Percentiles rank a stretch among this genome's conserved stretches.
Evolutionary conservation across 176 grass and related monocot genomes (phyloP).

Genomic region (Otatea glauca): DNA sequence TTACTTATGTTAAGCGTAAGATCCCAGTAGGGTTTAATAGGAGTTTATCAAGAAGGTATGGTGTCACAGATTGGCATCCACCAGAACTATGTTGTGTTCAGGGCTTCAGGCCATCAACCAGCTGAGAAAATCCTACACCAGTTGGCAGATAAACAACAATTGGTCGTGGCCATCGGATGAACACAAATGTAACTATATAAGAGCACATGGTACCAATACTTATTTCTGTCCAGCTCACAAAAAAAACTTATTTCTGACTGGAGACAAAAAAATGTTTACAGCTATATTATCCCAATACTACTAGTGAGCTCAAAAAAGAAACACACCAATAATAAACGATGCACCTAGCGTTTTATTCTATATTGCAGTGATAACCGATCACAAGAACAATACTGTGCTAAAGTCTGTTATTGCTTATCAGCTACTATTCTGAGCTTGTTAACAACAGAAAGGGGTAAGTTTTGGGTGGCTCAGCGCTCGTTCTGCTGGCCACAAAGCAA

Average conservation of each 20-base stretch:
- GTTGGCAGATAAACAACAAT: neutral
- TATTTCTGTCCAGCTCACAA: no score
- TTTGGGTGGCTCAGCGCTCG: neutral
- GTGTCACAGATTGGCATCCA: neutral
- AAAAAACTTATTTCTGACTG: neutral
- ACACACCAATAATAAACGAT: neutral
- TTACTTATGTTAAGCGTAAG: neutral
- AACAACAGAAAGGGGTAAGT: neutral
- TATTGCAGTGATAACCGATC: neutral
- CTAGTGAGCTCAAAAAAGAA: neutral
- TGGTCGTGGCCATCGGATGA: neutral
- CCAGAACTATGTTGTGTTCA: neutral
- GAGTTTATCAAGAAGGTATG: neutral
- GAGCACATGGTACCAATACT: neutral
- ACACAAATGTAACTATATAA: neutral
- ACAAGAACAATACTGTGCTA: neutral
- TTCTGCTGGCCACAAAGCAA: neutral
- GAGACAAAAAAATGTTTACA: neutral
- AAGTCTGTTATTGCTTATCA: neutral
- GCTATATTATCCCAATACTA: conserved; percentile 17
- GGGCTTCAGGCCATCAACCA: neutral
- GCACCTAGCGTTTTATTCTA: neutral
- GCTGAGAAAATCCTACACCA: neutral
- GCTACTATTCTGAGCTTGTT: neutral
- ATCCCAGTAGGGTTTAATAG: neutral